These are phyloP conservation scores for Penicillium manginii DNA, from an alignment of 495 filamentous ascomycete genomes.

Conservation along the genomic window DNA sequence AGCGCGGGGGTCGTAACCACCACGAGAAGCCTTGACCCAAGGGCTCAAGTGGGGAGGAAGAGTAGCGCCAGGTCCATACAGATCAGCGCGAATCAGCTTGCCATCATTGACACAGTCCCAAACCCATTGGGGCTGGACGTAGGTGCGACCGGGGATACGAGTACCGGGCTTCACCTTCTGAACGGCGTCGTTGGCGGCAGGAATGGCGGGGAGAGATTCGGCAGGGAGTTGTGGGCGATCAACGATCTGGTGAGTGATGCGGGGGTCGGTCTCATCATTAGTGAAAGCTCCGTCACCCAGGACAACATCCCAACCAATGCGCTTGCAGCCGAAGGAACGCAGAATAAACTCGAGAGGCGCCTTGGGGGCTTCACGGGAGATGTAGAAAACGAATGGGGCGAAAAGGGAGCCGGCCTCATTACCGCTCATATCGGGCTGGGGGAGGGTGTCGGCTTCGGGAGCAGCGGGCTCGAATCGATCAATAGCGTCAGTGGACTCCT, in stretches of 20 bases:
- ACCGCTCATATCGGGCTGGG: constrained; percentile 71
- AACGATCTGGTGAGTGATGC: constrained; percentile 95
- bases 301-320: constrained; percentile 89
- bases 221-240: constrained; percentile 80
- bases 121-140: constrained; percentile 96
- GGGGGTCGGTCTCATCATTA: constrained; percentile 78
- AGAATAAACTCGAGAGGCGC: constrained; percentile 92
- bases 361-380: constrained; percentile 91
- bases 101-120: constrained; percentile 95
- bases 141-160: constrained; percentile 84
- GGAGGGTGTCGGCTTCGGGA: constrained; percentile 79
- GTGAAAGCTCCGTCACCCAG: constrained; percentile 92
- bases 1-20: constrained; percentile 85
- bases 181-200: constrained; percentile 56
- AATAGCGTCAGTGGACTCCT: constrained; percentile 66
- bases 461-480: constrained; percentile 86
- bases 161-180: constrained; percentile 54
- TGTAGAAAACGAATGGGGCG: constrained; percentile 83
- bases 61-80: constrained; percentile 86
- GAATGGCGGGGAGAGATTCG: constrained; percentile 58
- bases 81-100: constrained; percentile 80
- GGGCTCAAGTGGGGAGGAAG: constrained; percentile 94
- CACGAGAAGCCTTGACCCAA: constrained; percentile 85
- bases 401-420: constrained; percentile 69
- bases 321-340: constrained; percentile 91